Evolutionary conservation across 148 eudicot species (phyloP).

Genomic region (Fallopia convolvulus): DNA sequence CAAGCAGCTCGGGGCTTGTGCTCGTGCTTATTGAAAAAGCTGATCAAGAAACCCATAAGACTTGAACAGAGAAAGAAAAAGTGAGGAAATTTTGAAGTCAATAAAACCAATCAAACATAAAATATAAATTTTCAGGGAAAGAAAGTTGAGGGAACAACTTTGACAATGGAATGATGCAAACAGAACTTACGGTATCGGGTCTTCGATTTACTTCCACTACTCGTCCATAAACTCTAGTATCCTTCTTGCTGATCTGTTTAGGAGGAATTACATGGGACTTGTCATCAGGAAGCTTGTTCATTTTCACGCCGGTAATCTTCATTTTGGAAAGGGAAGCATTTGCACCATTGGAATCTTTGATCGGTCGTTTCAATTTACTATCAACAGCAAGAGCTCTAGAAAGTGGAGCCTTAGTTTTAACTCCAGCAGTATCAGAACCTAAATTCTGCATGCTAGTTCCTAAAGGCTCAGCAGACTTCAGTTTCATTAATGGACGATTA

Average conservation of each 20-base stretch:
- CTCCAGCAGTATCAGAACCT: not conserved
- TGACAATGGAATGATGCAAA: not conserved
- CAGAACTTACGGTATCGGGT: slow-evolving; percentile 63
- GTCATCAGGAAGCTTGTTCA: slow-evolving; percentile 22
- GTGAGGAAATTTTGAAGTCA: not conserved
- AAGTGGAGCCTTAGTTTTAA: slow-evolving; percentile 11
- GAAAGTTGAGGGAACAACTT: not conserved
- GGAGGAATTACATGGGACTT: slow-evolving; percentile 24
- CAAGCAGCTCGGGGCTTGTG: not conserved
- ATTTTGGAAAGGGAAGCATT: slow-evolving; percentile 18
- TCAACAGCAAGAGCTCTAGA: slow-evolving; percentile 11
- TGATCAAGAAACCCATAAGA: not conserved
- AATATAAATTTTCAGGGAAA: not conserved
- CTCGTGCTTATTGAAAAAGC: not conserved
- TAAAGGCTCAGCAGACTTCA: not conserved
- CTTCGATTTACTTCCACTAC: slow-evolving; percentile 48
- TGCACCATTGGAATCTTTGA: slow-evolving; percentile 14
- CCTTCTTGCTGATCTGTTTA: slow-evolving; percentile 11
- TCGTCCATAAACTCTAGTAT: slow-evolving; percentile 22
- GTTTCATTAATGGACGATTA: not conserved
- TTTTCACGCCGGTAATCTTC: slow-evolving; percentile 18
- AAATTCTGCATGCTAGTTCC: not conserved
- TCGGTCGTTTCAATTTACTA: slow-evolving; percentile 18
- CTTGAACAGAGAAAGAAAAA: not conserved
- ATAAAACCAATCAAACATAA: not conserved